Percentiles rank a stretch among this genome's conserved stretches.
Evolutionary conservation across 2,329 filamentous ascomycete species (phyloP).

Genomic region (Hymenoscyphus repandus): DNA sequence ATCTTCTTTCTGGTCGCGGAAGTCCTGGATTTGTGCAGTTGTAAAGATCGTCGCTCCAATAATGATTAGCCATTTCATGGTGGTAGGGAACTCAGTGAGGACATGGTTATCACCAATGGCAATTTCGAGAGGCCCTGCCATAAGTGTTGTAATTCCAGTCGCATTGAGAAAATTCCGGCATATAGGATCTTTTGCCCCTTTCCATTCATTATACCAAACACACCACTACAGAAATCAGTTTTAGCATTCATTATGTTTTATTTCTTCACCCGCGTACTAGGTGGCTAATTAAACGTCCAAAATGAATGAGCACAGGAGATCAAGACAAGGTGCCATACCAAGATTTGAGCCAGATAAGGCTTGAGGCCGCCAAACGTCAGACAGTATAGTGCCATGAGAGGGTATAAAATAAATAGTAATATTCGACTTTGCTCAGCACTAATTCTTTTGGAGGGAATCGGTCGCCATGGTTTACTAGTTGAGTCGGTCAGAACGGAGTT

Average conservation of each 20-base stretch:
- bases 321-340: not conserved
- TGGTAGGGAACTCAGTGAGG: not conserved
- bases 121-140: not conserved
- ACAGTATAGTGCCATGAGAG: not conserved
- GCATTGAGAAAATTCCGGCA: not conserved
- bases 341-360: not conserved
- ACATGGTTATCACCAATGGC: not conserved
- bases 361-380: not conserved
- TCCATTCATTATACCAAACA: not conserved
- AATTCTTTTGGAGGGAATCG: not conserved
- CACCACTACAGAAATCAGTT: not conserved
- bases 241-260: not conserved
- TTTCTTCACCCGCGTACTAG: not conserved
- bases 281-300: not conserved
- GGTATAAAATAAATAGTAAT: not conserved
- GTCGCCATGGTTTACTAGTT: not conserved
- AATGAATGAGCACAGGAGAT: not conserved
- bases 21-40: not conserved
- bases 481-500: not conserved
- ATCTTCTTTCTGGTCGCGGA: not conserved
- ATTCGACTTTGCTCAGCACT: not conserved
- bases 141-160: not conserved
- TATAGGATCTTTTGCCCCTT: not conserved
- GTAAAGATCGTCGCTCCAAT: not conserved
- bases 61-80: not conserved